These are phyloP conservation scores for Xylariales sp. DNA, from an alignment of 2,329 filamentous ascomycete genomes.

Conservation along the genomic window DNA sequence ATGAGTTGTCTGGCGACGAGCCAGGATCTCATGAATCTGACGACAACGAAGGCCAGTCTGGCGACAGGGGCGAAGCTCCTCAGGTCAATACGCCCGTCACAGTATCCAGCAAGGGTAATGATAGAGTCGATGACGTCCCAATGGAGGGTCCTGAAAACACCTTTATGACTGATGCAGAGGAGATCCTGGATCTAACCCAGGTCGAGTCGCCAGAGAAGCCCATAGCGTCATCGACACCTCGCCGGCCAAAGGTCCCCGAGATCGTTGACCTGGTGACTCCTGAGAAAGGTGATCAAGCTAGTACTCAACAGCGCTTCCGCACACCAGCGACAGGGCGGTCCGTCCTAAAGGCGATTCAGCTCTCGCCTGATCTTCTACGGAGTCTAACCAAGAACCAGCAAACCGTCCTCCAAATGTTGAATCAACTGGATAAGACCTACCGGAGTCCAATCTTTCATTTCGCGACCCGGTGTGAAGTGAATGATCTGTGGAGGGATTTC, in stretches of 20 bases:
- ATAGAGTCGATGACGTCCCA: too few relatives aligned
- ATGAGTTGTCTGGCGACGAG: too few relatives aligned
- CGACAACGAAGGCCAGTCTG: too few relatives aligned
- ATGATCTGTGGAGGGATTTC: slow-evolving; percentile 1
- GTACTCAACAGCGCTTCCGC: background rate
- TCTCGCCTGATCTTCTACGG: background rate
- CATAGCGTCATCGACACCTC: background rate
- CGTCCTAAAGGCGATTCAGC: background rate
- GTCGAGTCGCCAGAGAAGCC: background rate
- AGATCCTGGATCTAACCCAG: slow-evolving; percentile 5
- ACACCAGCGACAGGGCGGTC: background rate
- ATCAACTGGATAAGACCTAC: background rate
- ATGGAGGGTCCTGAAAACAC: too few relatives aligned
- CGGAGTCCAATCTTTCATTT: background rate
- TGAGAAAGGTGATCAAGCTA: background rate
- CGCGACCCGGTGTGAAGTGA: background rate
- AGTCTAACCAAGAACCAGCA: background rate
- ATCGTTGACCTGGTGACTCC: background rate
- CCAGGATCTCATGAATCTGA: too few relatives aligned
- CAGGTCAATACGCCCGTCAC: too few relatives aligned
- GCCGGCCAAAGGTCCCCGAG: background rate
- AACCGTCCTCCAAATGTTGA: background rate
- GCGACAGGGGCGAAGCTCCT: too few relatives aligned
- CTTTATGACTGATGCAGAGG: too few relatives aligned
- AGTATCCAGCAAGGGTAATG: too few relatives aligned